Evolutionary conservation across 495 filamentous ascomycete genomes (phyloP), one percentile per base, ranked within the genome.

Genomic region (Talaromyces stipitatus): DNA sequence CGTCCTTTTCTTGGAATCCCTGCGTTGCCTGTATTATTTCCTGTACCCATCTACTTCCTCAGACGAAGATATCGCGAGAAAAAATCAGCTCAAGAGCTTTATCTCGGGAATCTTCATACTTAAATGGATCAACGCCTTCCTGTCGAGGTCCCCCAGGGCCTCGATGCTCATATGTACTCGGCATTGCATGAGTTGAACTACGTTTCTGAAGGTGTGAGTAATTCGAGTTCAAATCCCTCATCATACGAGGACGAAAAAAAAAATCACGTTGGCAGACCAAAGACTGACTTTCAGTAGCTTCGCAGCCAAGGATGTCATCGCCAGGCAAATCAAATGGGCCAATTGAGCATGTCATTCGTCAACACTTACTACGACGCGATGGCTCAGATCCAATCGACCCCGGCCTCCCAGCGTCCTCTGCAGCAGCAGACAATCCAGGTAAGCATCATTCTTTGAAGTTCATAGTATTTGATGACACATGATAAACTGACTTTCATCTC

Each of bases 251-350:
- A 24, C 43, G 12, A n/a, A 47, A 10, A 14, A 47, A 11, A 26
- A 47, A 26, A 24, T 12, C 14, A 47, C 2, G 9, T 9, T 26
- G 23, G 14, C 22, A 41, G n/a, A 18, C 6, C 36, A 41, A 16
- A 47, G 54, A 28, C 27, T 36, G 54, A 45, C 23, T 45, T 11
- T 56, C 32, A 29, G 26, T 41, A 72, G 69, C 61, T 72, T 47
- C 66, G 62, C 10, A 51, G 59, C 10, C 57, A 65, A 47, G 62
- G 60, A 3, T 61, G 64, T 48, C 27, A 57, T 33, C 22, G 43
- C 2, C 58, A 61, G 33, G 67, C 69, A 1, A 72, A 70, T 50
- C 58, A 70, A 18, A 60, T 72, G 28, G 67, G 62, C 38, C 67
- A 64, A 29, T 46, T 66, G 24, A 65, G 62, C 36, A 58, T 58